phyloP scores from a whole-genome alignment of 371 early-diverging fungal species.

The Pancytospora philotis region DNA sequence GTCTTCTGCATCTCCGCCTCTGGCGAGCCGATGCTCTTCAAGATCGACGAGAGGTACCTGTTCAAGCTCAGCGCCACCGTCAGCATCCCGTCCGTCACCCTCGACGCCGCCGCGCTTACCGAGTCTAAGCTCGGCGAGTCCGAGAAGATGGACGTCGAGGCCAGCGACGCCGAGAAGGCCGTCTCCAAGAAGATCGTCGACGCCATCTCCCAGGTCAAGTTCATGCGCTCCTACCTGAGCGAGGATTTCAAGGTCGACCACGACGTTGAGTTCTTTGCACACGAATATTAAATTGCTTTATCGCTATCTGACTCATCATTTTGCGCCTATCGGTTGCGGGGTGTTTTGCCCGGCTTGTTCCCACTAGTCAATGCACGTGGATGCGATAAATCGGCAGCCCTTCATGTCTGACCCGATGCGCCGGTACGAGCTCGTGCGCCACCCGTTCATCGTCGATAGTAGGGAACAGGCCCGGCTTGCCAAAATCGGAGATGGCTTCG shows the following conservation, averaged over 20 bases:
- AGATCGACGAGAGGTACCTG: conserved; percentile 56
- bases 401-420: neutral
- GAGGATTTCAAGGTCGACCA: conserved; percentile 45
- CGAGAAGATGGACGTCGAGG: conserved; percentile 32
- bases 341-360: too few relatives aligned
- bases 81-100: conserved; percentile 10
- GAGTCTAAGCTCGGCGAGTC: conserved; percentile 24
- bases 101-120: conserved; percentile 17
- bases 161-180: conserved; percentile 16
- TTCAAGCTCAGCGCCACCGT: conserved; percentile 38
- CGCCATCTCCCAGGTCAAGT: conserved; percentile 29
- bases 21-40: conserved; percentile 48
- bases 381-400: too few relatives aligned
- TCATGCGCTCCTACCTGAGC: conserved; percentile 43
- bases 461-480: conserved; percentile 8
- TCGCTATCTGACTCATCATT: neutral
- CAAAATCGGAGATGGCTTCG: conserved; percentile 18
- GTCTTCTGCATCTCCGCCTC: conserved; percentile 40
- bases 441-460: conserved; percentile 8
- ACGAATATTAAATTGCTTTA: conserved; percentile 44
- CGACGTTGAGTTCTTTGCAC: conserved; percentile 42
- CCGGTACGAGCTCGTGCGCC: neutral
- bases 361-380: too few relatives aligned
- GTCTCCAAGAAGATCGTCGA: conserved; percentile 31
- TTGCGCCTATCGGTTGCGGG: too few relatives aligned